Base-by-base conservation (phyloP, 2,329 filamentous ascomycete genomes). In the Cladosporium halotolerans region DNA sequence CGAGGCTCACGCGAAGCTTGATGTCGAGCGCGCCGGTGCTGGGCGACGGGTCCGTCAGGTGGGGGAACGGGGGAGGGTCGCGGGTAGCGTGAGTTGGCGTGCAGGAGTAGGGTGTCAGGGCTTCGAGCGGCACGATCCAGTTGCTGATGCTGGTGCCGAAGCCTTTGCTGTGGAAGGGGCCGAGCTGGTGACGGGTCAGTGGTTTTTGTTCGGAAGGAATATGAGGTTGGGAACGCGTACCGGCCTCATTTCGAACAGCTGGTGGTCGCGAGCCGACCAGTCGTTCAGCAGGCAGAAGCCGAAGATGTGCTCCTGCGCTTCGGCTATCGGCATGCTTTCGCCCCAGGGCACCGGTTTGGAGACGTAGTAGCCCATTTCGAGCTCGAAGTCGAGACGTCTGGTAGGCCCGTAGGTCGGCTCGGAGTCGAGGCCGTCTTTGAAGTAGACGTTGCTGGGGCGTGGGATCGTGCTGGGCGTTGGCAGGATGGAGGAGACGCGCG, bases 221-320 rank as follows among this genome's bases (percentile, higher is more conserved):
- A 4, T 41, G 18, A 7, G 5, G 2, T 5, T 28, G 23, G 23
- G 23, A 28, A 28, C 23, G 4, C 23, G 31, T 28, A 50, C 34
- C 9, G 39, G 39, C 19, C 48, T 44, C 48, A 51, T 51, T 34
- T 53, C 50, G 13, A 45, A 53, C 10, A 47, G 3, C 39, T 53
- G 50, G 23, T 46, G 43, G 28, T 55, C 52, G 9, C 63, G 52
- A 2, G 64, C 72, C 48, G 73, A 78, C 82, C 82, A 85, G 57
- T 85, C 81, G 57, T 85, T 85, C 10, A 85, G 61, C 36, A 85
- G 66, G 0, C 82, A 76, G n/a, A 83, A 70, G 0, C 82, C 82
- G 62, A 85, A 84, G 13, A 84, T 80, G 58, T 84, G 79, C 0
- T 80, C 73, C 13, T 70, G 67, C 0, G 73, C 73, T 5, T 75